Conservation (phyloP, 331 rosid genomes). For the Malus hybrid region DNA sequence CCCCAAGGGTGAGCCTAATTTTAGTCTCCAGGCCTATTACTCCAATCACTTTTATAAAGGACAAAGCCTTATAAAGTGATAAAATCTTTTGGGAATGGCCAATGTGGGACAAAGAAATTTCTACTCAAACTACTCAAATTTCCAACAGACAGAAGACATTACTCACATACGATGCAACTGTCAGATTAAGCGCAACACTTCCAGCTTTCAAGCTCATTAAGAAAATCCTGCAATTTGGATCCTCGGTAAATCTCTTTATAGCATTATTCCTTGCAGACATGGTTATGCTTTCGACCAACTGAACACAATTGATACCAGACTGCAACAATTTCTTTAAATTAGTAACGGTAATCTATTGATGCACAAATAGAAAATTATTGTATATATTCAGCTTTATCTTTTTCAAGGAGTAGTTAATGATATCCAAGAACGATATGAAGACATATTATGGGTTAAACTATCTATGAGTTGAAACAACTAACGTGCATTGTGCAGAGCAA, state of each 20-base stretch:
- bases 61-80: too few relatives aligned
- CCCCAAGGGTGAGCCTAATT: too few relatives aligned
- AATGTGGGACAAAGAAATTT: too few relatives aligned
- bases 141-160: neutral
- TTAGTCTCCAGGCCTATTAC: too few relatives aligned
- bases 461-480: too few relatives aligned
- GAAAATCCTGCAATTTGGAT: constrained; percentile 80
- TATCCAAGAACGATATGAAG: constrained; percentile 54
- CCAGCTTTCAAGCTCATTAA: constrained; percentile 99
- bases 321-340: constrained; percentile 31
- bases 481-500: too few relatives aligned
- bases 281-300: constrained; percentile 78
- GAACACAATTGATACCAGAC: constrained; percentile 78
- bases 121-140: too few relatives aligned
- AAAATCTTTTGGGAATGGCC: too few relatives aligned
- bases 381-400: constrained; percentile 33
- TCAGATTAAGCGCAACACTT: constrained; percentile 92
- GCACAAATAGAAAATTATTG: neutral
- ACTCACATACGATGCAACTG: constrained; percentile 83
- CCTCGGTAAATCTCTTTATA: constrained; percentile 61
- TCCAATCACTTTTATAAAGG: too few relatives aligned
- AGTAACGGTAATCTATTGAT: neutral
- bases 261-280: constrained; percentile 65
- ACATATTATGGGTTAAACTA: too few relatives aligned
- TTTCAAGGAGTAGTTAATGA: constrained; percentile 64